phyloP scores from a whole-genome alignment of 306 rosid genomes.

The Vigna nakashimae region DNA sequence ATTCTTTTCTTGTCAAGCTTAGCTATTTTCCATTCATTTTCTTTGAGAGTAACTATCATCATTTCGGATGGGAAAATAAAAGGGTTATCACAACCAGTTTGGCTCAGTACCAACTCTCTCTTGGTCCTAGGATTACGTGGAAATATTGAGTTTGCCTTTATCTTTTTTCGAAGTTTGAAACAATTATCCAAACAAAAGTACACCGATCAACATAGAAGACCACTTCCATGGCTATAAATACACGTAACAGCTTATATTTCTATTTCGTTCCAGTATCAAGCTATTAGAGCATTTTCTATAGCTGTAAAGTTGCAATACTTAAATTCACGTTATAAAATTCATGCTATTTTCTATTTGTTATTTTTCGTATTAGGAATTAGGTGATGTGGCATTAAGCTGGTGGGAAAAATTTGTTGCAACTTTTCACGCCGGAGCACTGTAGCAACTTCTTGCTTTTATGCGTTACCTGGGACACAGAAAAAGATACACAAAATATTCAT shows the following conservation, averaged over 20 bases:
- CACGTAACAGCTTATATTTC: slow-evolving; percentile 24
- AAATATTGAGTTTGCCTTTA: slow-evolving; percentile 20
- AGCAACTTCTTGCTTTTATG: too few species aligned
- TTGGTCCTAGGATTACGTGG: slow-evolving; percentile 4
- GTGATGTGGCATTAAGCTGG: too few species aligned
- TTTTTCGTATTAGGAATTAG: too few species aligned
- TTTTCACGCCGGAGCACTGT: too few species aligned
- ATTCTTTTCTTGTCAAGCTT: neutral
- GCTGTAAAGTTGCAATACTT: too few species aligned
- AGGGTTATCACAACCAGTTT: neutral
- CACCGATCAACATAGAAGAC: slow-evolving; percentile 6
- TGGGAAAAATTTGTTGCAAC: too few species aligned
- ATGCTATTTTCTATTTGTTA: too few species aligned
- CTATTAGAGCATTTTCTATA: too few species aligned
- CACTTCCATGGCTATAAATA: neutral
- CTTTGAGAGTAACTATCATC: neutral
- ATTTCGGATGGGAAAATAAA: neutral
- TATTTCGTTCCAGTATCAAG: neutral
- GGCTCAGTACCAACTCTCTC: slow-evolving; percentile 13
- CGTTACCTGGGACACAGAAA: too few species aligned
- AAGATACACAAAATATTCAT: too few species aligned
- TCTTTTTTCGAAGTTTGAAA: slow-evolving; percentile 14
- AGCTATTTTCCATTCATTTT: neutral
- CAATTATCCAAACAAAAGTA: slow-evolving; percentile 27
- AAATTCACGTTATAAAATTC: too few species aligned